Evolutionary conservation across 2,329 filamentous ascomycete genomes (phyloP), one percentile per base, ranked within the genome.

Genomic region (Microdochium bolleyi): DNA sequence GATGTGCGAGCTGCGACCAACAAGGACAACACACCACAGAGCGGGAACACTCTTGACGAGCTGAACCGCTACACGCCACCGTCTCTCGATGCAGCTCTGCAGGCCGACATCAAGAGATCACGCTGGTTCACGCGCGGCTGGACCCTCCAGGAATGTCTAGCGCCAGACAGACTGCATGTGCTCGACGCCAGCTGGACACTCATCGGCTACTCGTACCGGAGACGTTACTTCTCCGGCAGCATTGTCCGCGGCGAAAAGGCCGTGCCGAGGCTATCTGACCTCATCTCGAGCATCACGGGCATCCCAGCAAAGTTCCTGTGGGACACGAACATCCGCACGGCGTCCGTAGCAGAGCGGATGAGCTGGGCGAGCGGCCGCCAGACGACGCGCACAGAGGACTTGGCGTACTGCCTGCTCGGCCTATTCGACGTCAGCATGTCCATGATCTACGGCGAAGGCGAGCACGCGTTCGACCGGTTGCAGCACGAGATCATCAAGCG

Each of bases 91-190:
- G 27, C 27, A 30, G 11, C 27, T 30, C 27, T 5, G 27, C 5
- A 5, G 5, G 27, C 27, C 27, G 27, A 30, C 5, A 30, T 5
- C 27, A 49, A 24, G 41, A 25, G 16, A 14, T 52, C 27, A 22
- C 53, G 53, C 25, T 57, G 54, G 53, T 55, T 53, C 16, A 48
- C 24, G 16, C 49, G 55, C 46, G 53, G 55, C 13, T 59, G 54
- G 56, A 57, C 56, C 7, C 51, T 61, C 19, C 54, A 60, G 41
- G 55, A 60, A 27, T 41, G 59, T 2, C 52, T 60, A 5, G 58
- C 59, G 1, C 56, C 57, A 5, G 49, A 24, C 9, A 9, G 41
- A 11, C 27, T 60, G 41, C 32, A 54, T 3, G 57, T 60, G 51
- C 58, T 55, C 19, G 52, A 54, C 34, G n/a, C 19, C 14, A n/a